These are phyloP conservation scores for Ceratocystis albifundus DNA, from an alignment of 2,329 filamentous ascomycete species.

Conservation along the genomic window DNA sequence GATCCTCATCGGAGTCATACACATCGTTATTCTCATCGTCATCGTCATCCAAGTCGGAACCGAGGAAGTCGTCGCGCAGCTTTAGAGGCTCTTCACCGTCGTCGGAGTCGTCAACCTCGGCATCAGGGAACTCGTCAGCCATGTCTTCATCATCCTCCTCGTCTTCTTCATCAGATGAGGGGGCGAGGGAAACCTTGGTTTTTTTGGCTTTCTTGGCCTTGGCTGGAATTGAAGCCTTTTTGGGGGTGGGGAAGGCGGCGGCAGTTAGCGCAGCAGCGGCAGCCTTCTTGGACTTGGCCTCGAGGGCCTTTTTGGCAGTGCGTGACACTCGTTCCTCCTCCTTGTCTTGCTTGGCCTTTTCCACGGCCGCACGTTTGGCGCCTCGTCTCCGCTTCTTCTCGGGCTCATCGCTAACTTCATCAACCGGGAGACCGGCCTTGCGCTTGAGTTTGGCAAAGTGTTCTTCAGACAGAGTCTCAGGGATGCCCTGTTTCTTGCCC, in stretches of 20 bases:
- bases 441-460: slow-evolving; percentile 71
- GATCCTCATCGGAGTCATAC: slow-evolving; percentile 60
- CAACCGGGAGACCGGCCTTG: slow-evolving; percentile 61
- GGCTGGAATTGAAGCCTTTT: slow-evolving; percentile 28
- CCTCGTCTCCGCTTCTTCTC: slow-evolving; percentile 50
- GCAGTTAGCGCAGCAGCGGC: slow-evolving; percentile 28
- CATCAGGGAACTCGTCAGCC: slow-evolving; percentile 36
- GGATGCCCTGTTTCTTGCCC: slow-evolving; percentile 89
- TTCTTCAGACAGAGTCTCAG: slow-evolving; percentile 68
- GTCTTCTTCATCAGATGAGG: slow-evolving; percentile 31
- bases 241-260: slow-evolving; percentile 27
- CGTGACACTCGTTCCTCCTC: slow-evolving; percentile 28
- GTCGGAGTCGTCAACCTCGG: slow-evolving; percentile 36
- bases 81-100: slow-evolving; percentile 33
- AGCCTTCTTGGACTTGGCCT: slow-evolving; percentile 28
- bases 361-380: slow-evolving; percentile 30
- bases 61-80: slow-evolving; percentile 48
- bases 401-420: slow-evolving; percentile 42
- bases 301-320: slow-evolving; percentile 31
- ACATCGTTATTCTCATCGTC: slow-evolving; percentile 47
- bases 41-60: slow-evolving; percentile 17
- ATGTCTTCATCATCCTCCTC: slow-evolving; percentile 30
- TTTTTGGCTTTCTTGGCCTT: slow-evolving; percentile 31
- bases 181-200: slow-evolving; percentile 26
- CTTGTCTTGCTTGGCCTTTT: slow-evolving; percentile 26